Percentiles rank a stretch among this genome's conserved stretches.
phyloP scores from a whole-genome alignment of 1,284 basidiomycete species.

The Melampsora medusae region DNA sequence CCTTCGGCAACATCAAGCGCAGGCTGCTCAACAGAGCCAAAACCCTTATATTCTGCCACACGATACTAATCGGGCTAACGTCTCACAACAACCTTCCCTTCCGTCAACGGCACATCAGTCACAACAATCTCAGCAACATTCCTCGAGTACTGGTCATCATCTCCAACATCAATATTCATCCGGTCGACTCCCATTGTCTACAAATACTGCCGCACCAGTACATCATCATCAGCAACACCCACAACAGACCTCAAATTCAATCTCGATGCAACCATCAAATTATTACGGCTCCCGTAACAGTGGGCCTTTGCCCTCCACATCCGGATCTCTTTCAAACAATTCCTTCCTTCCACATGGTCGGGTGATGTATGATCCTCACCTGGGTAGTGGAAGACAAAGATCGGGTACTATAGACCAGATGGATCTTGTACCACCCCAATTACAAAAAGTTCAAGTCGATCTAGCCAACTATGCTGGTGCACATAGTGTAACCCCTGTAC shows the following conservation, averaged over 20 bases:
- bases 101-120: slow-evolving; percentile 55
- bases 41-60: slow-evolving; percentile 49
- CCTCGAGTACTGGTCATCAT: slow-evolving; percentile 48
- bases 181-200: slow-evolving; percentile 34
- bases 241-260: background rate
- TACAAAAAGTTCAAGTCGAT: slow-evolving; percentile 58
- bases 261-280: slow-evolving; percentile 13
- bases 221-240: slow-evolving; percentile 30
- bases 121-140: slow-evolving; percentile 47
- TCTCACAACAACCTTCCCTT: slow-evolving; percentile 37
- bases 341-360: slow-evolving; percentile 41
- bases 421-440: slow-evolving; percentile 84
- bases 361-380: slow-evolving; percentile 32
- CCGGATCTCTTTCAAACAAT: slow-evolving; percentile 33
- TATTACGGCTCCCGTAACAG: slow-evolving; percentile 36
- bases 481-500: slow-evolving; percentile 50
- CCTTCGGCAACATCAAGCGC: slow-evolving; percentile 54
- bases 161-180: slow-evolving; percentile 47
- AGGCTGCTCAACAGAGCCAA: slow-evolving; percentile 49
- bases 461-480: slow-evolving; percentile 46
- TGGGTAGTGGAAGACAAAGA: slow-evolving; percentile 58
- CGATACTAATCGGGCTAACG: slow-evolving; percentile 32
- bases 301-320: slow-evolving; percentile 32
- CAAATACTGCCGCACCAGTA: slow-evolving; percentile 13
- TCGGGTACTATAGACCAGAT: slow-evolving; percentile 82